These are phyloP conservation scores for Blyttiomyces sp. DNA, from an alignment of 371 early-diverging fungal species.

Conservation along the genomic window DNA sequence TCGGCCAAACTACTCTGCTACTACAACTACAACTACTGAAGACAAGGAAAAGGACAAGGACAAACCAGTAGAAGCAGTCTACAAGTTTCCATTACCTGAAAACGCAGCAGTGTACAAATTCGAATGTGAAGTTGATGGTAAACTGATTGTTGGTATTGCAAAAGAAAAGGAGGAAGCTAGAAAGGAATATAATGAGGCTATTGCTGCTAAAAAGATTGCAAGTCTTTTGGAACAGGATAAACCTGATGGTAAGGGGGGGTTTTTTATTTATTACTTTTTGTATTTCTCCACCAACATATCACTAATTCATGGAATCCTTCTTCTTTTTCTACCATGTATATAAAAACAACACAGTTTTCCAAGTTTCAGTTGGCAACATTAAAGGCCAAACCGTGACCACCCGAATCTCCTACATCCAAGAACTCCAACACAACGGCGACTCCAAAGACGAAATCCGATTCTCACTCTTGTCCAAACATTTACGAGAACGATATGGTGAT, in stretches of 20 bases:
- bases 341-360: constrained; percentile 32
- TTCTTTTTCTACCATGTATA: neutral
- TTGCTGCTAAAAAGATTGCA: constrained; percentile 27
- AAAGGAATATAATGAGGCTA: constrained; percentile 23
- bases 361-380: constrained; percentile 41
- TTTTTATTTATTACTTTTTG: neutral
- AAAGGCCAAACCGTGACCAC: constrained; percentile 23
- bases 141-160: constrained; percentile 10
- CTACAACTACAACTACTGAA: neutral
- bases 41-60: neutral
- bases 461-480: constrained; percentile 6
- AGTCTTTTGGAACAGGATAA: constrained; percentile 30
- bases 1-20: constrained; percentile 1
- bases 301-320: neutral
- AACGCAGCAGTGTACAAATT: constrained; percentile 24
- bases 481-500: constrained; percentile 18
- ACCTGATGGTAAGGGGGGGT: constrained; percentile 23
- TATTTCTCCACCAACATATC: too few species aligned
- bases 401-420: constrained; percentile 40
- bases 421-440: constrained; percentile 42
- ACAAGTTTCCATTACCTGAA: constrained; percentile 37
- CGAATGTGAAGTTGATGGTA: constrained; percentile 17
- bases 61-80: constrained; percentile 25
- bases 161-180: constrained; percentile 29
- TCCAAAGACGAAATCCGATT: constrained; percentile 41